Evolutionary conservation across 2,329 filamentous ascomycete genomes (phyloP), one percentile per base, ranked within the genome.

Genomic region (Chrysosporium keratinophilum): DNA sequence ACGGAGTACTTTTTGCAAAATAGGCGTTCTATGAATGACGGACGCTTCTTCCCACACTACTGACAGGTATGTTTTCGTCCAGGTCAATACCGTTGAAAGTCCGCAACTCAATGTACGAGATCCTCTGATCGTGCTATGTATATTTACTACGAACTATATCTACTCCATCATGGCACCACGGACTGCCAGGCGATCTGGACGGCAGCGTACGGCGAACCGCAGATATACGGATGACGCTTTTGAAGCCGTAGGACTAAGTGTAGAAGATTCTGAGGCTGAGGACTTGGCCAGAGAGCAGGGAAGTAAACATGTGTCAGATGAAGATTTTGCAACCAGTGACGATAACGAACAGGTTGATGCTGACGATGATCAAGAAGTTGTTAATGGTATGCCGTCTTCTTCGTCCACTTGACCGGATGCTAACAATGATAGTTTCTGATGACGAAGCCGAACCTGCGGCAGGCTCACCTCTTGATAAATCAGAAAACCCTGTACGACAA

Each of bases 141-240:
- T 28, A 28, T 7, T 28, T 3, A 7, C 37, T 31, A 43, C n/a
- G n/a, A n/a, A n/a, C 28, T 34, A n/a, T 10, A 7, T 33, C 34
- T 56, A 51, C 28, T 44, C 35, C 2, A 46, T 14, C 31, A 50
- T 46, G 45, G 54, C 54, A 41, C 43, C 35, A 40, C 46, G 63
- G 52, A 52, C 59, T 31, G 55, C 61, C 19, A 67, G 69, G 59
- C 66, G 68, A 56, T 70, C 69, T 17, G 62, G 57, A 43, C 69
- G 69, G 56, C 55, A 61, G n/a, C 61, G 60, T 46, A 62, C 64
- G 28, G 55, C 62, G n/a, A 63, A 52, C 52, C 62, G 63, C 9
- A 65, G 61, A 39, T 71, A 71, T 54, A 63, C 63, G 17, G 56
- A 64, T 46, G 71, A 72, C 57, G 62, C 65, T 12, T 69, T 71